phyloP scores from a whole-genome alignment of 352 stramenopile species.

The Albugo laibachii region DNA sequence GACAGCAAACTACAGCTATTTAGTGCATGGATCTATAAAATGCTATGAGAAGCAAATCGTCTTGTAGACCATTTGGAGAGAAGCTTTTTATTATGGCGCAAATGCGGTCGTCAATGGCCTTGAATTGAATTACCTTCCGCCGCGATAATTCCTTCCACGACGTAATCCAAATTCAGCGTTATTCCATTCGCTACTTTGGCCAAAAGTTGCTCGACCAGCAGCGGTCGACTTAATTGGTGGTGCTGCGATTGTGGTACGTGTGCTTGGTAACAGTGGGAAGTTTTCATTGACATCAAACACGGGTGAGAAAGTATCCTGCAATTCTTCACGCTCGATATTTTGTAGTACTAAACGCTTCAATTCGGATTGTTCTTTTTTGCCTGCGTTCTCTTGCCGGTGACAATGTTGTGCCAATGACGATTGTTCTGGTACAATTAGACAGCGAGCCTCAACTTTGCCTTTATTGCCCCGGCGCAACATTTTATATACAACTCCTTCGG shows the following conservation, averaged over 20 bases:
- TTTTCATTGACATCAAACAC: neutral
- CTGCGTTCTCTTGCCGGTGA: constrained; percentile 66
- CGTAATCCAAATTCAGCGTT: constrained; percentile 65
- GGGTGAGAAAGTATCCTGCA: constrained; percentile 28
- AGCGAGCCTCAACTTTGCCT: constrained; percentile 89
- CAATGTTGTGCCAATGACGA: constrained; percentile 87
- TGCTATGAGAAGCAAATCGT: too few relatives aligned
- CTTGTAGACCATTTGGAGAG: too few relatives aligned
- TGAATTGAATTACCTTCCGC: constrained; percentile 4
- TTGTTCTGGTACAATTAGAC: constrained; percentile 82
- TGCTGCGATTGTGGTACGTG: constrained; percentile 3
- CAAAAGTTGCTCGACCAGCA: constrained; percentile 26
- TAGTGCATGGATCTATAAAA: too few relatives aligned
- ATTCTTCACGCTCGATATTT: constrained; percentile 55
- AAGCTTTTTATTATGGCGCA: too few relatives aligned
- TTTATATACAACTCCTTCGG: constrained; percentile 74
- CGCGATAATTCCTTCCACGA: constrained; percentile 42
- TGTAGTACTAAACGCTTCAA: constrained; percentile 73
- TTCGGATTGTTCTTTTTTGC: constrained; percentile 75
- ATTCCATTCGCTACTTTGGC: constrained; percentile 56
- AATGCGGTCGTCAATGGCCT: too few relatives aligned
- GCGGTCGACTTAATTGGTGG: constrained; percentile 13
- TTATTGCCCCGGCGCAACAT: constrained; percentile 93
- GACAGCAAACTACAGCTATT: too few relatives aligned
- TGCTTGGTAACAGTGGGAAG: neutral